phyloP scores from a whole-genome alignment of 108 stramenopile genomes.

The Pseudonitzschia pungens region DNA sequence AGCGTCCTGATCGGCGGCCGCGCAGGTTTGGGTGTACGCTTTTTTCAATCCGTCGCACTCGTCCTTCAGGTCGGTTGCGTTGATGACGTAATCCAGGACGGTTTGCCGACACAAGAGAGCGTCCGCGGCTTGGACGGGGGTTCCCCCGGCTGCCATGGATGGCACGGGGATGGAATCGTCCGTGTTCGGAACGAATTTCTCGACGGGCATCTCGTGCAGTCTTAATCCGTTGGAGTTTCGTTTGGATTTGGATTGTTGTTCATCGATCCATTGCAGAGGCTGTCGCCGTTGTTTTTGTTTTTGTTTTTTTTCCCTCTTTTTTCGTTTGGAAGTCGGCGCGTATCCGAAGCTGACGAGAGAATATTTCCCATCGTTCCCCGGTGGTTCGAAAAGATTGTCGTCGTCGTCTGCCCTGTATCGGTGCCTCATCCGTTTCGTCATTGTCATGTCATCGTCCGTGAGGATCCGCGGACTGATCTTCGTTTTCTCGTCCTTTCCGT shows the following conservation, averaged over 20 bases:
- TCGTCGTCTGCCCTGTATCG: neutral
- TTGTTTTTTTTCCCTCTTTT: too few relatives aligned
- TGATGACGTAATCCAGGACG: slow-evolving; percentile 82
- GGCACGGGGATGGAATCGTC: slow-evolving; percentile 30
- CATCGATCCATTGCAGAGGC: too few relatives aligned
- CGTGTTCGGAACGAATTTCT: slow-evolving; percentile 3
- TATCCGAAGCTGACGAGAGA: too few relatives aligned
- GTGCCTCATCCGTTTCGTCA: neutral
- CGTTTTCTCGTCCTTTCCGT: neutral
- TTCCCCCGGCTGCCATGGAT: slow-evolving; percentile 22
- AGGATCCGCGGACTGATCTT: neutral
- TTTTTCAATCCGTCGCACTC: slow-evolving; percentile 85
- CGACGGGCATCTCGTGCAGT: neutral
- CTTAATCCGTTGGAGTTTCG: neutral
- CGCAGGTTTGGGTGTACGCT: slow-evolving; percentile 81
- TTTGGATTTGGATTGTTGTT: neutral
- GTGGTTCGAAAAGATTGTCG: neutral
- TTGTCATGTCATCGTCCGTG: neutral
- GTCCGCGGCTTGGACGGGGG: slow-evolving; percentile 46
- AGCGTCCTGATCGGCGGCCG: slow-evolving; percentile 10
- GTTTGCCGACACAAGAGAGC: slow-evolving; percentile 68
- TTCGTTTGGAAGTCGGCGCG: too few relatives aligned
- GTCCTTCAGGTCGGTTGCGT: slow-evolving; percentile 83
- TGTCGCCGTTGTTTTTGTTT: too few relatives aligned
- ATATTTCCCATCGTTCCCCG: too few relatives aligned